phyloP scores from a whole-genome alignment of 768 basidiomycete genomes.

The Mrakia blollopis region DNA sequence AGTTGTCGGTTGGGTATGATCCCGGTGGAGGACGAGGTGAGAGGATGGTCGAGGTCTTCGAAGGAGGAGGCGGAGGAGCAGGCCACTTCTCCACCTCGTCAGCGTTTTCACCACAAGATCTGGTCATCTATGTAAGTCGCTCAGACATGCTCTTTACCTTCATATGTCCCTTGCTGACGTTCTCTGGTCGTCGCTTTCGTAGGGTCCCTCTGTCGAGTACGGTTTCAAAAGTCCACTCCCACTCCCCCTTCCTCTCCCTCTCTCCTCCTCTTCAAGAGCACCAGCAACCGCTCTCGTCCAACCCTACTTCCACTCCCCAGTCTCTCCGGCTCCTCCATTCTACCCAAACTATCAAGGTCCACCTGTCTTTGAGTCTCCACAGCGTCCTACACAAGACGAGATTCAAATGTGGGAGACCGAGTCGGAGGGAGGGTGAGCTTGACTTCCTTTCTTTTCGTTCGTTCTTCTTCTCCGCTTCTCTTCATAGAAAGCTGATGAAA shows the following conservation, averaged over 20 bases:
- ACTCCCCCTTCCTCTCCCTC: conserved; percentile 4
- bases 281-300: background rate
- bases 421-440: background rate
- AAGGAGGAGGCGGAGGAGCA: background rate
- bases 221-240: conserved; percentile 2
- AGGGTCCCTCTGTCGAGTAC: conserved; percentile 2
- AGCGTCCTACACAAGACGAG: background rate
- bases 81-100: background rate
- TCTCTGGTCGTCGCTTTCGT: background rate
- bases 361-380: background rate
- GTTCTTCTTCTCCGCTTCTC: background rate
- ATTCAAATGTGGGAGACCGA: background rate
- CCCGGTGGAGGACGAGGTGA: conserved; percentile 7
- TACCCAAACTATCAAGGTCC: conserved; percentile 19
- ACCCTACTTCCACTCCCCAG: conserved; percentile 9
- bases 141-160: background rate
- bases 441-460: background rate
- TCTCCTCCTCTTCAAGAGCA: background rate
- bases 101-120: background rate
- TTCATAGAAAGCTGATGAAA: background rate
- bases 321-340: conserved; percentile 4
- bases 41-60: background rate
- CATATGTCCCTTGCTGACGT: background rate
- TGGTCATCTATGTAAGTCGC: background rate
- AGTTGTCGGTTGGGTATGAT: conserved; percentile 2